Base-by-base conservation (phyloP, 2,329 filamentous ascomycete species). In the Aspergillus japonicus region DNA sequence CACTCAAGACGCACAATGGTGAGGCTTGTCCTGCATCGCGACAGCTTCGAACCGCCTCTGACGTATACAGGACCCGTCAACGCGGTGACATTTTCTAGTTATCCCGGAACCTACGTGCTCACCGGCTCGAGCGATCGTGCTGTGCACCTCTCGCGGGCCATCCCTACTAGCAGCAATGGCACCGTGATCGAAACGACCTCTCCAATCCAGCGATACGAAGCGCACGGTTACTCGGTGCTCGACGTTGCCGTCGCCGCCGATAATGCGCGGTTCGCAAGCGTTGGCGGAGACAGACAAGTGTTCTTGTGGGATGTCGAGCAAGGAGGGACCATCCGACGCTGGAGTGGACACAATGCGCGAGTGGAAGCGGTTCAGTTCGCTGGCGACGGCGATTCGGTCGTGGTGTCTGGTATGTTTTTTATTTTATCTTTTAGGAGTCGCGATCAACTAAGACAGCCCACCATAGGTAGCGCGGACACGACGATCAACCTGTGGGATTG, bases 301-400 rank as follows among this genome's bases (percentile, higher is more conserved):
- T 97, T 97, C 72, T 82, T 97, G 5, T 98, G 95, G 95, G 95
- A 99, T 76, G 95, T 98, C 0, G 83, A 89, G 50, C 89, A 88
- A 2, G 92, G 90, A 19, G 83, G 85, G 67, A 96, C 94, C 4
- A 79, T 90, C 26, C 85, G 91, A 23, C 84, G 95, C 29, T 95
- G 94, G 75, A 71, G 75, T 65, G 89, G 89, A 0, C 91, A 95
- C 76, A 82, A 82, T 2, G 85, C 86, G 49, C 82, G 92, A 33
- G 83, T 98, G 57, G 96, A 97, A 73, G 84, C 86, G 50, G 90
- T 94, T 4, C 81, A 84, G 2, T 96, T 96, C 72, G 92, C 86
- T 0, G 93, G 92, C 12, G 87, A 88, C 2, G 89, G 80, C 5
- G 92, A 94, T 72, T 82, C 81, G 1, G 82, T 97, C 1, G 79